Evolutionary conservation across 2,329 filamentous ascomycete genomes (phyloP).

Genomic region (Epichloe scottii): DNA sequence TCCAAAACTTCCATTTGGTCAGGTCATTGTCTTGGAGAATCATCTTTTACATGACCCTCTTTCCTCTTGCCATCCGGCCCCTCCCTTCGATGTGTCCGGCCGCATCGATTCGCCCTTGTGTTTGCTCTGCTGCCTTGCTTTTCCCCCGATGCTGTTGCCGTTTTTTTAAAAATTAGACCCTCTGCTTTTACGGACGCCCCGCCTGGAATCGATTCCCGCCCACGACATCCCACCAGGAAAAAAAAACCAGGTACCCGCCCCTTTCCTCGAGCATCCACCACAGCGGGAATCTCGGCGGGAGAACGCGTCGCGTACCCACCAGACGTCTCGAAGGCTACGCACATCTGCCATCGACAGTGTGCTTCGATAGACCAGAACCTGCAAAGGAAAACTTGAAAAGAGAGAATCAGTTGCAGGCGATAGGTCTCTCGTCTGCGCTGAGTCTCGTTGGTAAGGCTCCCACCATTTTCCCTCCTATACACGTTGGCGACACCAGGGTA

Average conservation of each 20-base stretch:
- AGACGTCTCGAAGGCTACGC: slow-evolving; percentile 9
- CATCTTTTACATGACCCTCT: slow-evolving; percentile 11
- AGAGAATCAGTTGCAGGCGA: slow-evolving; percentile 50
- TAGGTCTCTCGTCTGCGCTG: slow-evolving; percentile 46
- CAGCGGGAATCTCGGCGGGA: slow-evolving; percentile 12
- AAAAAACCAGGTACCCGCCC: slow-evolving; percentile 8
- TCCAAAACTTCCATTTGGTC: not conserved
- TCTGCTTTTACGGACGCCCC: slow-evolving; percentile 10
- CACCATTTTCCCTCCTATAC: not conserved
- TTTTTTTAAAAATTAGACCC: not conserved
- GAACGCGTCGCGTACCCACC: slow-evolving; percentile 21
- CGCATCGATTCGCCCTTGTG: slow-evolving; percentile 14
- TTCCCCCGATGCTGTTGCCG: slow-evolving; percentile 16
- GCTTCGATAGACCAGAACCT: slow-evolving; percentile 12
- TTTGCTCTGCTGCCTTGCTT: slow-evolving; percentile 13
- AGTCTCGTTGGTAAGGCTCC: slow-evolving; percentile 39
- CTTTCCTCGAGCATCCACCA: slow-evolving; percentile 1
- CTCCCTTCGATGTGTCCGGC: slow-evolving; percentile 19
- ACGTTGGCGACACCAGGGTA: not conserved
- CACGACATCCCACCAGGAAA: not conserved
- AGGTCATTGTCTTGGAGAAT: not conserved
- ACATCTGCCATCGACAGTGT: slow-evolving; percentile 6
- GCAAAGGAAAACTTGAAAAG: slow-evolving; percentile 13
- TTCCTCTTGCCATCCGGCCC: slow-evolving; percentile 1
- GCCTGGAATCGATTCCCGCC: slow-evolving; percentile 1